Percentiles rank a stretch among this genome's conserved stretches.
These are phyloP conservation scores for Suillus ampliporus DNA, from an alignment of 768 basidiomycete species.

Conservation along the genomic window DNA sequence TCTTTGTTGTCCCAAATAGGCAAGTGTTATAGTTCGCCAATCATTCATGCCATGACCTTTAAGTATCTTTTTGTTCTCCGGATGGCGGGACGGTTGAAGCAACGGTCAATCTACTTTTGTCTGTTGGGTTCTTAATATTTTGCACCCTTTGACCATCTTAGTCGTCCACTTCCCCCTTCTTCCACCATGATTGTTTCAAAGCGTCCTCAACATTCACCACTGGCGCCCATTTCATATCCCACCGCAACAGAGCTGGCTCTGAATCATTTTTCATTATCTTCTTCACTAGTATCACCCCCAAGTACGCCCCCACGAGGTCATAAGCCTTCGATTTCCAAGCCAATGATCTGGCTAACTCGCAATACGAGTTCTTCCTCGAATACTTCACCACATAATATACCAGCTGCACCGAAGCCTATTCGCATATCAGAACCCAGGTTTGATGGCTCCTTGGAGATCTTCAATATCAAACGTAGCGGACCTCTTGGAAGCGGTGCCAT, in stretches of 20 bases:
- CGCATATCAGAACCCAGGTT: conserved; percentile 52
- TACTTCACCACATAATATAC: conserved; percentile 23
- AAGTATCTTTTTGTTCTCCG: conserved; percentile 14
- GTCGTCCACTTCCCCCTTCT: conserved; percentile 6
- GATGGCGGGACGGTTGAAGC: conserved; percentile 8
- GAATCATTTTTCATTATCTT: conserved; percentile 16
- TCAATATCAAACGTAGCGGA: conserved; percentile 45
- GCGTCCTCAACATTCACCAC: conserved; percentile 26
- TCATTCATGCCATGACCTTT: conserved; percentile 14
- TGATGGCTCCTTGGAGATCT: conserved; percentile 37
- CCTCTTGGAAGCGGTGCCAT: conserved; percentile 74
- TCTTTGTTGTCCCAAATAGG: conserved; percentile 32
- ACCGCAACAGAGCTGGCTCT: conserved; percentile 38
- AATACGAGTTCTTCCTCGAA: conserved; percentile 39
- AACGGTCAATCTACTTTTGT: conserved; percentile 6
- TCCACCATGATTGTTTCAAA: conserved; percentile 33
- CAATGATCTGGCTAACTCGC: conserved; percentile 50
- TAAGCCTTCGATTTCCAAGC: conserved; percentile 45
- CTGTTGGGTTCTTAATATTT: conserved; percentile 28
- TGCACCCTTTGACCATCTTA: conserved; percentile 15
- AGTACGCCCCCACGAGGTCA: conserved; percentile 35
- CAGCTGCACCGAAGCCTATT: conserved; percentile 42
- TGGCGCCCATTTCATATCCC: conserved; percentile 19
- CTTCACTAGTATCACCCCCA: conserved; percentile 34
- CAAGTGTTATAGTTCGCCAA: conserved; percentile 29